Percentiles rank a stretch among this genome's conserved stretches.
Conservation (phyloP, 352 stramenopile genomes). For the Phytopythium mirpurense region DNA sequence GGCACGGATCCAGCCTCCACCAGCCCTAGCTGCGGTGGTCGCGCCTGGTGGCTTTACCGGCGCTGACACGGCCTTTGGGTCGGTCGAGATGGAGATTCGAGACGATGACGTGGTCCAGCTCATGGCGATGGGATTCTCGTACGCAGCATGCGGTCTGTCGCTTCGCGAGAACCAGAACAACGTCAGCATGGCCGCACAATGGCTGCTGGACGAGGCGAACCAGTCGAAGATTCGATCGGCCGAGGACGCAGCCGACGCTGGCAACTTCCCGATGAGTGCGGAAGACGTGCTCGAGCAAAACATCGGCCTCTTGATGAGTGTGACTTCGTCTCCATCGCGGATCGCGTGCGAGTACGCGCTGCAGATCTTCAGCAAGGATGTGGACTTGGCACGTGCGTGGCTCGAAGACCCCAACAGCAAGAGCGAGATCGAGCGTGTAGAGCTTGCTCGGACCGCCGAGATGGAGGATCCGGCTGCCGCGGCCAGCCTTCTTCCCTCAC, state of each 20-base stretch:
- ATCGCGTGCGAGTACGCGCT: slow-evolving; percentile 59
- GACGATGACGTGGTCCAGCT: slow-evolving; percentile 86
- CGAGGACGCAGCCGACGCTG: slow-evolving; percentile 45
- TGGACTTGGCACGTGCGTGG: slow-evolving; percentile 63
- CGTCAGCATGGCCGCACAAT: slow-evolving; percentile 70
- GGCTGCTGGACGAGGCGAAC: slow-evolving; percentile 78
- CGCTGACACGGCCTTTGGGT: slow-evolving; percentile 5
- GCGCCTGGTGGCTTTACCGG: neutral
- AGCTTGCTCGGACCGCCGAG: slow-evolving; percentile 16
- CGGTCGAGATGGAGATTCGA: slow-evolving; percentile 28
- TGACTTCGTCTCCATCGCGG: slow-evolving; percentile 42
- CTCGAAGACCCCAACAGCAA: slow-evolving; percentile 49
- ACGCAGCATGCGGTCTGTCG: slow-evolving; percentile 65
- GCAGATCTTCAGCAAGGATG: slow-evolving; percentile 54
- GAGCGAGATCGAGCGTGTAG: slow-evolving; percentile 59
- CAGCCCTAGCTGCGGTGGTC: slow-evolving; percentile 19
- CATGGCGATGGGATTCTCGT: slow-evolving; percentile 89
- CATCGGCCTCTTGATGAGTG: slow-evolving; percentile 67
- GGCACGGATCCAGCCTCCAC: slow-evolving; percentile 32
- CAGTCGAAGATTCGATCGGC: slow-evolving; percentile 60
- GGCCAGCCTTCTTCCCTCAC: neutral
- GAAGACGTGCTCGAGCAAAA: slow-evolving; percentile 67
- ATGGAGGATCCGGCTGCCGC: neutral
- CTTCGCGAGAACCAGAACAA: slow-evolving; percentile 65
- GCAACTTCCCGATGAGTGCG: slow-evolving; percentile 45